These are phyloP conservation scores for Blastomyces parvus DNA, from an alignment of 2,329 filamentous ascomycete genomes.

Conservation along the genomic window DNA sequence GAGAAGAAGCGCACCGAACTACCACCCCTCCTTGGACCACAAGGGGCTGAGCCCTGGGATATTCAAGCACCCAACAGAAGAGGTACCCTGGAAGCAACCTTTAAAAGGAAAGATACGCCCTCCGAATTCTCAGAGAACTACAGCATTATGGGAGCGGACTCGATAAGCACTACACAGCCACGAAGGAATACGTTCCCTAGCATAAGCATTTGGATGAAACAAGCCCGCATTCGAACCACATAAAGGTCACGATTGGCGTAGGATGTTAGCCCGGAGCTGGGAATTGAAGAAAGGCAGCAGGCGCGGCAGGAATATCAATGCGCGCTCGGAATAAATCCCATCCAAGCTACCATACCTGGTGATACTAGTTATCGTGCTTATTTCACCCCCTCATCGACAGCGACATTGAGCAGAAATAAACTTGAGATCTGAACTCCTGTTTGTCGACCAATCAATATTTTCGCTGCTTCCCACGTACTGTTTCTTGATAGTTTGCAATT, in stretches of 20 bases:
- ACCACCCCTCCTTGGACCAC: not conserved
- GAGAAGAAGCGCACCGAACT: not conserved
- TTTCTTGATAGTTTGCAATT: not conserved
- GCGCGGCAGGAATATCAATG: too few relatives aligned
- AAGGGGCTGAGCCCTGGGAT: not conserved
- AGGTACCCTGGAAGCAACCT: not conserved
- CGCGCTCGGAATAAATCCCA: not conserved
- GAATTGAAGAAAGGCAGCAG: not conserved
- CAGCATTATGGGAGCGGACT: not conserved
- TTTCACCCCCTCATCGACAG: too few relatives aligned
- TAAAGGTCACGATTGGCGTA: not conserved
- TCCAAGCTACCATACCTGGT: not conserved
- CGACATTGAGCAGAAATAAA: too few relatives aligned
- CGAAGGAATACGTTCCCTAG: not conserved
- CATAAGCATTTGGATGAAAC: not conserved
- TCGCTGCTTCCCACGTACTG: not conserved
- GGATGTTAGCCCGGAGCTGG: not conserved
- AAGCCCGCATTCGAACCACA: not conserved
- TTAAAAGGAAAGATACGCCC: not conserved
- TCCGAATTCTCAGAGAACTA: not conserved
- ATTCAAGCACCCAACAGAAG: not conserved
- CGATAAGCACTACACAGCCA: not conserved
- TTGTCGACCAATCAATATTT: not conserved
- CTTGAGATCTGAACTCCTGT: too few relatives aligned
- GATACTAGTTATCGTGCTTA: not conserved